A percentile compares a stretch with the other conserved stretches of the same genome.
phyloP scores from a whole-genome alignment of 371 early-diverging fungal species.

The Dichotomocladium elegans region DNA sequence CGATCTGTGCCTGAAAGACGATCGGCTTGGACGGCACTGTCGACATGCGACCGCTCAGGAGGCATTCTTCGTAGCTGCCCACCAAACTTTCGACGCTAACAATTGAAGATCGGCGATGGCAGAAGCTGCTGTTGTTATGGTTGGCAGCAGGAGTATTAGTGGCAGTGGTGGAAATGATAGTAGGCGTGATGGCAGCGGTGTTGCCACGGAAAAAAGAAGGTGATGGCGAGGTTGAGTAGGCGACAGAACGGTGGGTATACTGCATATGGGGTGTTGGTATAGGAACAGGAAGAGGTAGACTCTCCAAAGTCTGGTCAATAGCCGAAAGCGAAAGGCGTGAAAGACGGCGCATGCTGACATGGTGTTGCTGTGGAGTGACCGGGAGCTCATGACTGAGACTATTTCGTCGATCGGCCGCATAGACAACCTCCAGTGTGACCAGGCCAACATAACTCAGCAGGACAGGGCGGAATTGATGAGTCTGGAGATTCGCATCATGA shows the following conservation, averaged over 20 bases:
- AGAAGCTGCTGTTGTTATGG: slow-evolving; percentile 10
- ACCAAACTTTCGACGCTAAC: slow-evolving; percentile 52
- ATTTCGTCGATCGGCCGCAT: no score
- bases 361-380: not conserved
- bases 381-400: no score
- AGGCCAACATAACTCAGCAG: slow-evolving; percentile 6
- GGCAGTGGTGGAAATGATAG: not conserved
- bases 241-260: slow-evolving; percentile 34
- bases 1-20: slow-evolving; percentile 69
- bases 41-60: slow-evolving; percentile 81
- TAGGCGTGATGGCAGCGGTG: not conserved
- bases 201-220: slow-evolving; percentile 2
- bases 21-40: slow-evolving; percentile 75
- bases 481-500: slow-evolving; percentile 35
- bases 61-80: slow-evolving; percentile 80
- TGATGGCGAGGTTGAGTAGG: slow-evolving; percentile 36
- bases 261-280: slow-evolving; percentile 37
- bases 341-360: slow-evolving; percentile 5
- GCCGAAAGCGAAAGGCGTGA: slow-evolving; percentile 22
- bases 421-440: slow-evolving; percentile 32
- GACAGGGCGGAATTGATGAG: slow-evolving; percentile 30
- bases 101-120: slow-evolving; percentile 22
- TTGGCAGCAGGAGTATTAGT: slow-evolving; percentile 7
- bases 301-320: slow-evolving; percentile 16
- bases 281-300: slow-evolving; percentile 17